These are phyloP conservation scores for Populus hybrid DNA, from an alignment of 441 rosid genomes.

Conservation along the genomic window DNA sequence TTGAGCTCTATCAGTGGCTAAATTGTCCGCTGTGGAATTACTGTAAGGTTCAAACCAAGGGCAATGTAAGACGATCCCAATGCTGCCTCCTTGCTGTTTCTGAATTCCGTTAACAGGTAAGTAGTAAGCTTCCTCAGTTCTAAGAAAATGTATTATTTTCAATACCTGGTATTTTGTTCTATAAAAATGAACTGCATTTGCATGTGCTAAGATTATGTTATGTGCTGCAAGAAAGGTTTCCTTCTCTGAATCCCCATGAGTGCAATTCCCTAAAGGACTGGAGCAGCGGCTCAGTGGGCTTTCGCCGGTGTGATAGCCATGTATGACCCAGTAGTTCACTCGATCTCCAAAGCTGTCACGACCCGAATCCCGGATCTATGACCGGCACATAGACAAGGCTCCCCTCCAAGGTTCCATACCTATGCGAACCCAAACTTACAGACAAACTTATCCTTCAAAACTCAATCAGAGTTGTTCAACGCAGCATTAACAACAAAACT, in stretches of 20 bases:
- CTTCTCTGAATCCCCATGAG: conserved; percentile 46
- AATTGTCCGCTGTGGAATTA: conserved; percentile 38
- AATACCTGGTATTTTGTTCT: conserved; percentile 53
- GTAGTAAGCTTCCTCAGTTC: not conserved
- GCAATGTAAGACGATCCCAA: conserved; percentile 48
- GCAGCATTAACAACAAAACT: too few relatives aligned
- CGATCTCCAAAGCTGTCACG: conserved; percentile 37
- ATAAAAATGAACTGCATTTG: conserved; percentile 46
- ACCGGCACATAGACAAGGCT: too few relatives aligned
- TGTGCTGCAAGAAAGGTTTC: conserved; percentile 66
- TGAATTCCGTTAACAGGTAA: not conserved
- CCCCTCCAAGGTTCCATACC: too few relatives aligned
- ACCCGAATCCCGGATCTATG: rapidly evolving
- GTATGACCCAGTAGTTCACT: conserved; percentile 40
- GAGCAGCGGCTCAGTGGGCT: conserved; percentile 59
- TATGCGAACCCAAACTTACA: too few relatives aligned
- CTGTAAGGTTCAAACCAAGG: conserved; percentile 57
- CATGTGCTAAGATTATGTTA: conserved; percentile 55
- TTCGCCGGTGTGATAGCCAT: conserved; percentile 29
- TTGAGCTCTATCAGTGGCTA: conserved; percentile 49
- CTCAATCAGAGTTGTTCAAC: too few relatives aligned
- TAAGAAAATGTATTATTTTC: not conserved
- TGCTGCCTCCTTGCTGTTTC: conserved; percentile 46
- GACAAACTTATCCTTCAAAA: too few relatives aligned
- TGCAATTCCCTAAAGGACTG: conserved; percentile 47